phyloP scores from a whole-genome alignment of 768 basidiomycete species.

The Mycena indigotica region DNA sequence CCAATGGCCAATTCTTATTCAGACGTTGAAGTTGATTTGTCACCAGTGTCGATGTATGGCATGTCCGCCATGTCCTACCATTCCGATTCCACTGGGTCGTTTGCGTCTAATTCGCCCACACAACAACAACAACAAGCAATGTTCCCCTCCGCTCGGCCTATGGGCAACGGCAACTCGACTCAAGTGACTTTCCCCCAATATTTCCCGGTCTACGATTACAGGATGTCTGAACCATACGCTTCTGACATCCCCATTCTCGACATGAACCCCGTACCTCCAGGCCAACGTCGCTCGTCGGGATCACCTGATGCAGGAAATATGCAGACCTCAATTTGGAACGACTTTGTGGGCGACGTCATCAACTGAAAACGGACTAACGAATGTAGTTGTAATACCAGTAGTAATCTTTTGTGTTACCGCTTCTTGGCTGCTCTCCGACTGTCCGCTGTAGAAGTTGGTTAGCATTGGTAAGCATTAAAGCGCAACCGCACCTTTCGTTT shows the following conservation, averaged over 20 bases:
- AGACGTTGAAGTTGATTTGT: constrained; percentile 36
- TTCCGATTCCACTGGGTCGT: constrained; percentile 41
- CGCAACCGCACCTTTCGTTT: constrained; percentile 54
- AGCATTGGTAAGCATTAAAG: not conserved
- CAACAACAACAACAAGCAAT: constrained; percentile 30
- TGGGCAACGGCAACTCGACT: constrained; percentile 13
- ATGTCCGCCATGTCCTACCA: constrained; percentile 42
- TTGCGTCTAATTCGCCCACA: constrained; percentile 30
- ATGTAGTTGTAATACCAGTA: constrained; percentile 13
- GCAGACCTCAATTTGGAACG: constrained; percentile 60
- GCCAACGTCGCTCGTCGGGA: constrained; percentile 47
- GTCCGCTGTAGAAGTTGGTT: constrained; percentile 39
- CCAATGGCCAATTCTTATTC: constrained; percentile 28
- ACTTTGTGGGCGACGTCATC: constrained; percentile 55
- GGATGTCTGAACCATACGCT: constrained; percentile 31
- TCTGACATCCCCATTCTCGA: constrained; percentile 40
- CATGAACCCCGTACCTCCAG: constrained; percentile 37
- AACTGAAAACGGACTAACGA: constrained; percentile 14
- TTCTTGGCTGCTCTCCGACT: constrained; percentile 53
- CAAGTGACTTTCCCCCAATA: constrained; percentile 59
- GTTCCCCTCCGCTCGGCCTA: constrained; percentile 13
- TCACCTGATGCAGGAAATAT: constrained; percentile 60
- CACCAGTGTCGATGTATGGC: constrained; percentile 50
- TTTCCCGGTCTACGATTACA: constrained; percentile 78
- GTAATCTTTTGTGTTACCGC: constrained; percentile 28